A percentile compares a stretch with the other conserved stretches of the same genome.
These are phyloP conservation scores for Eucalyptus leucophloia DNA, from an alignment of 345 rosid genomes.

Conservation along the genomic window DNA sequence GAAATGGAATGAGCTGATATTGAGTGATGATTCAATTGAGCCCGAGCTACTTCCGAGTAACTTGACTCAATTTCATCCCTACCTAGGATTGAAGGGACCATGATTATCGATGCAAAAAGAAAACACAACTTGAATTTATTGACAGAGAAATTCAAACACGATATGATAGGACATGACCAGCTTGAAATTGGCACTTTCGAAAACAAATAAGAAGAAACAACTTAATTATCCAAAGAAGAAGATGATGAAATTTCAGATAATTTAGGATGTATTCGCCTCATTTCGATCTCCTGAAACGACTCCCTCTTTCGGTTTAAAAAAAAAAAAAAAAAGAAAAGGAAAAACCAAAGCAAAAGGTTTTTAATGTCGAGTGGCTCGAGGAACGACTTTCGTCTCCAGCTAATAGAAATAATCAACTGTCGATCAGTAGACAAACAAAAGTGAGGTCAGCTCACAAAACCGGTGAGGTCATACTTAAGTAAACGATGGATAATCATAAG, in stretches of 20 bases:
- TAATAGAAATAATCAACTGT: neutral
- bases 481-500: neutral
- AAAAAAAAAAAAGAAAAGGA: neutral
- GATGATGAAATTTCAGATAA: neutral
- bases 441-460: neutral
- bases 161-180: accelerated
- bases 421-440: neutral
- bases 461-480: neutral
- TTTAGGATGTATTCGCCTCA: neutral
- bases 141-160: accelerated
- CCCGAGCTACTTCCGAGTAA: accelerated
- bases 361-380: neutral
- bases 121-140: neutral
- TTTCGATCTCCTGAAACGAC: neutral
- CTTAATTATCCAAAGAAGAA: neutral
- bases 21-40: accelerated
- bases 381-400: neutral
- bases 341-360: neutral
- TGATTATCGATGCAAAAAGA: neutral
- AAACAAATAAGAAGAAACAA: neutral
- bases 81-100: neutral
- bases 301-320: neutral
- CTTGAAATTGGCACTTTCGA: accelerated
- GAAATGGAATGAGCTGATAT: neutral
- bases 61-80: neutral